These are phyloP conservation scores for Solanum ossicruentum DNA, from an alignment of 257 asterid genomes.

Conservation along the genomic window DNA sequence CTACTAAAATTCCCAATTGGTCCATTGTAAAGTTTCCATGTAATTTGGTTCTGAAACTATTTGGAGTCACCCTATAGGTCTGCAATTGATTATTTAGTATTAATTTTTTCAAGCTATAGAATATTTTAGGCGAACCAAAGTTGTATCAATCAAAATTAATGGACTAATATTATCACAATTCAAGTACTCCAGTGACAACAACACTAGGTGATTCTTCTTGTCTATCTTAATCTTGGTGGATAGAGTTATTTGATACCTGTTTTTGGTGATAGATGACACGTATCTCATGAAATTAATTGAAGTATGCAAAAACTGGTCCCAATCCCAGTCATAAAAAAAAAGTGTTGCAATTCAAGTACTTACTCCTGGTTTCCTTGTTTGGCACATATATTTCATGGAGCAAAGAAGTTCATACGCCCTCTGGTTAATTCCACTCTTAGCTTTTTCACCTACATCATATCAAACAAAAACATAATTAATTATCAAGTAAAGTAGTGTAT, in stretches of 20 bases:
- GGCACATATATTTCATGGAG: slow-evolving; percentile 31
- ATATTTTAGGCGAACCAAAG: neutral
- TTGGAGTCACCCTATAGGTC: neutral
- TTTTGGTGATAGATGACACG: no score
- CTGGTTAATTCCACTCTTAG: slow-evolving; percentile 16
- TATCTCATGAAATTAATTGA: no score
- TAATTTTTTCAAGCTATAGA: neutral
- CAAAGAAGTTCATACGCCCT: slow-evolving; percentile 27
- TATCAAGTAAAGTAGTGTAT: neutral
- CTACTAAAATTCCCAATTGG: neutral
- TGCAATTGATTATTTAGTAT: neutral
- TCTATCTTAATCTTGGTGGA: no score
- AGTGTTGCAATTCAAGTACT: neutral
- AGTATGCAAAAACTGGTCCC: no score
- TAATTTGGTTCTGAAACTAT: neutral
- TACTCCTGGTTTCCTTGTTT: slow-evolving; percentile 48
- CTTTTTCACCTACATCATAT: slow-evolving; percentile 34
- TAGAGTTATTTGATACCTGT: no score
- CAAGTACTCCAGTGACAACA: no score
- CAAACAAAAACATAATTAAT: neutral
- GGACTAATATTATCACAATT: no score
- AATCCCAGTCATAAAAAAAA: neutral
- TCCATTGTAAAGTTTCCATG: neutral
- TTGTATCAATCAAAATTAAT: neutral
- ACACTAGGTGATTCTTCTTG: no score